Base-by-base conservation (phyloP, 1,284 basidiomycete genomes). In the Schizopora paradoxa region DNA sequence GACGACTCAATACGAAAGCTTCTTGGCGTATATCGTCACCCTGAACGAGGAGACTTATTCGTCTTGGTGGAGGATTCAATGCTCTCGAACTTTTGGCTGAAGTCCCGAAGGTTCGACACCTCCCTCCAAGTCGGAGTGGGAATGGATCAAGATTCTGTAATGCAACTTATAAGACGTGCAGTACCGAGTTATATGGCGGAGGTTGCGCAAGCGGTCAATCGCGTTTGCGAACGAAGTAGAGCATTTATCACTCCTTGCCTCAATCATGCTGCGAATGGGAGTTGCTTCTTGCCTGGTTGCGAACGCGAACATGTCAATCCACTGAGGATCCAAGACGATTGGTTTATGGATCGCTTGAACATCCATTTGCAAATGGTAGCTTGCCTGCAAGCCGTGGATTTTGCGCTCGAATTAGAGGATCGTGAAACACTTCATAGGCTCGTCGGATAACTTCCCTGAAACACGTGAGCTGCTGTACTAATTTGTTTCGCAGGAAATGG, bases 261-360 rank as follows among this genome's bases (percentile, higher is more conserved):
- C 10, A 23, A 31, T 11, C 26, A 42, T 6, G 33, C 43, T n/a
- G 6, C 35, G 11, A 21, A 36, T 14, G 43, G 43, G 25, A 16
- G 11, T 7, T 52, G 51, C 22, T 5, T 26, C 28, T 10, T 22
- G 6, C 4, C 5, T 14, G 16, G 37, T 25, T 52, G 51, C 28
- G 25, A 35, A 2, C 18, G 26, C 4, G 39, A 52, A 26, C 51
- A 52, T 46, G 16, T 49, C 11, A 31, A 41, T 29, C 7, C 38
- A 7, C 37, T 28, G 21, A 11, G 18, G 7, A 28, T 39, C 10
- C 36, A 43, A 18, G 14, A 33, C 11, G 34, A 23, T n/a, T 43
- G 42, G 43, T 49, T 42, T 18, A 49, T 46, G 26, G n/a, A 33
- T 7, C 51, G 51, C 10, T 22, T 51, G 5, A 34, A 34, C 13